Base-by-base conservation (phyloP, 2,329 filamentous ascomycete species). In the Ciborinia camelliae region DNA sequence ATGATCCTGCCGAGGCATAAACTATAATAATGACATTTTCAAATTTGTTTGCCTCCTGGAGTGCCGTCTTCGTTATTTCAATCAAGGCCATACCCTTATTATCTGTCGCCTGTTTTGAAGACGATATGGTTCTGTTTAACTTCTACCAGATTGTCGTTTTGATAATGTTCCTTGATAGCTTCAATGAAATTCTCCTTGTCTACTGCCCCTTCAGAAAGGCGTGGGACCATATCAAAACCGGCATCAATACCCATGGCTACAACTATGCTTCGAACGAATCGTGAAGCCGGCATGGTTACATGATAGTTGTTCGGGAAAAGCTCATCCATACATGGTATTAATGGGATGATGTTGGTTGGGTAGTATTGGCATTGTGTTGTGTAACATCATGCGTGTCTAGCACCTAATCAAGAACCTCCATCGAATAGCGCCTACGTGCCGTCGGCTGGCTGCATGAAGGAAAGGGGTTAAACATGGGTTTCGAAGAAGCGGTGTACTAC, bases 151-250 rank as follows among this genome's bases (percentile, higher is more conserved):
- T 37, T 18, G 1, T 63, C 43, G 9, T 41, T 26, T 41, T 28
- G 2, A 20, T 51, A 51, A 26, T 20, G 45, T 39, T 41, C 1
- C 28, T 45, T 64, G 41, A 73, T 70, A 26, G 55, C 18, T n/a
- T 71, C 51, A 54, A 73, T 71, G 48, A 74, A 73, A 60, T 71
- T 68, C 26, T 68, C 61, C 52, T 60, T 69, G 58, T 74, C 72
- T n/a, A 68, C 68, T 55, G 45, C 65, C 59, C 63, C 67, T 64
- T 69, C 70, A 30, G 71, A 69, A 5, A 75, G 64, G 65, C 53
- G 66, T 63, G 71, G 73, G 60, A 71, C 68, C 67, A 75, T 73
- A 48, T 74, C 71, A 59, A 75, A 75, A 32, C 71, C 70, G 43
- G 70, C 68, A 52, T 74, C 68, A 47, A 69, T 65, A 32, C 70